A percentile compares a stretch with the other conserved stretches of the same genome.
phyloP scores from a whole-genome alignment of 2,329 filamentous ascomycete species.

The Bipolaris bicolor region DNA sequence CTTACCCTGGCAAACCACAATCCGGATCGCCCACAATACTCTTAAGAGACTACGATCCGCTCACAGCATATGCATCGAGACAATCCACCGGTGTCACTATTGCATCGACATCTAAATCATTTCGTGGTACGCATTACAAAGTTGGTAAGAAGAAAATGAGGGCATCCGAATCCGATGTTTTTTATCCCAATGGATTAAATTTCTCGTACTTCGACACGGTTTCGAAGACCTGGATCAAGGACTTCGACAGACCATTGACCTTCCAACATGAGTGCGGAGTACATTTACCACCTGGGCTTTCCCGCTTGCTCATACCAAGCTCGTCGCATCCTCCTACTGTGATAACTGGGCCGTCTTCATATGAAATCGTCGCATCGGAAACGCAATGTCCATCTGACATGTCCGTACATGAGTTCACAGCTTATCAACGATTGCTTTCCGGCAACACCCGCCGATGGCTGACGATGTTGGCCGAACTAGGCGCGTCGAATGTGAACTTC shows the following conservation, averaged over 20 bases:
- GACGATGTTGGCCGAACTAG: constrained; percentile 57
- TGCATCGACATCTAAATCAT: constrained; percentile 54
- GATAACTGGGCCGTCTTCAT: constrained; percentile 55
- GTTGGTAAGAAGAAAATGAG: constrained; percentile 29
- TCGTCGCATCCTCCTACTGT: constrained; percentile 23
- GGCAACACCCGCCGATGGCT: constrained; percentile 56
- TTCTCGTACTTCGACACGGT: constrained; percentile 56
- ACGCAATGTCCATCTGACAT: constrained; percentile 53
- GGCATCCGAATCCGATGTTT: constrained; percentile 45
- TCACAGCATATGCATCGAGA: constrained; percentile 28
- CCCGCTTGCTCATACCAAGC: constrained; percentile 37
- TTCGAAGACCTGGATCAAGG: constrained; percentile 48
- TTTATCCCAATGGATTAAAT: constrained; percentile 53
- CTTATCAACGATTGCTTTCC: constrained; percentile 56
- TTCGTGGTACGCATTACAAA: constrained; percentile 56
- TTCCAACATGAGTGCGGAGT: constrained; percentile 43
- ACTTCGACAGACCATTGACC: constrained; percentile 41
- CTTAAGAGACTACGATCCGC: constrained; percentile 40
- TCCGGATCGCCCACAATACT: constrained; percentile 28
- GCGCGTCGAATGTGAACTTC: constrained; percentile 63
- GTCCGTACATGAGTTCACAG: constrained; percentile 59
- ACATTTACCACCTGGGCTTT: constrained; percentile 23
- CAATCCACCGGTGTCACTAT: constrained; percentile 39
- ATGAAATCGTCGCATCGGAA: constrained; percentile 59
- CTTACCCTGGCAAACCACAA: constrained; percentile 21